Percentiles rank a stretch among this genome's conserved stretches.
Evolutionary conservation across 179 eudicot genomes (phyloP).

Genomic region (Corrigiola litoralis): DNA sequence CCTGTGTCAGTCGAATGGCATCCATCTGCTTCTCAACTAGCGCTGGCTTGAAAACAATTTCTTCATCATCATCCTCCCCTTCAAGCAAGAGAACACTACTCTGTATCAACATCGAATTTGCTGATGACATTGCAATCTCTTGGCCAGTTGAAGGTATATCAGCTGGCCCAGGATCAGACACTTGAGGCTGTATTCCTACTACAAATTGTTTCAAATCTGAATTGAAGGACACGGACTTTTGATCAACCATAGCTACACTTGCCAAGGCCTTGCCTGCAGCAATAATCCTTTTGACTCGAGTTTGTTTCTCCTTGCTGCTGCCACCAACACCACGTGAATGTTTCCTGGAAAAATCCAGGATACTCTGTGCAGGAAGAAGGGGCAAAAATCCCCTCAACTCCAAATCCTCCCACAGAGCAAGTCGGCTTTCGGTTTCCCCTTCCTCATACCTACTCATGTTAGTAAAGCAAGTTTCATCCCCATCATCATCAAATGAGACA

Average conservation of each 20-base stretch:
- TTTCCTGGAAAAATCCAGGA: conserved; percentile 82
- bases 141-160: conserved; percentile 18
- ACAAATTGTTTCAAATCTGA: conserved; percentile 54
- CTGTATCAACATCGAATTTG: conserved; percentile 23
- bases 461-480: conserved; percentile 71
- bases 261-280: conserved; percentile 84
- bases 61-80: conserved; percentile 90
- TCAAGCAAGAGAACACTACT: conserved; percentile 32
- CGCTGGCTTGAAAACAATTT: conserved; percentile 81
- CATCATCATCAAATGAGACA: conserved; percentile 39
- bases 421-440: conserved; percentile 53
- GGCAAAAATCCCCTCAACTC: conserved; percentile 92
- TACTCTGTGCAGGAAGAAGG: conserved; percentile 74
- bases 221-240: conserved; percentile 56
- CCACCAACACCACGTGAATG: conserved; percentile 53
- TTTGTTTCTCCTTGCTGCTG: conserved; percentile 54
- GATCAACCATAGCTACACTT: conserved; percentile 56
- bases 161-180: conserved; percentile 27
- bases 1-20: conserved; percentile 22
- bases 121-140: conserved; percentile 17
- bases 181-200: conserved; percentile 53
- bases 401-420: conserved; percentile 82
- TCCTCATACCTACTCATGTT: conserved; percentile 81
- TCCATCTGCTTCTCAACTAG: conserved; percentile 45
- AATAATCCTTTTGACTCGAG: conserved; percentile 75